Evolutionary conservation across 345 rosid genomes (phyloP).

Genomic region (Trapa bicornis): DNA sequence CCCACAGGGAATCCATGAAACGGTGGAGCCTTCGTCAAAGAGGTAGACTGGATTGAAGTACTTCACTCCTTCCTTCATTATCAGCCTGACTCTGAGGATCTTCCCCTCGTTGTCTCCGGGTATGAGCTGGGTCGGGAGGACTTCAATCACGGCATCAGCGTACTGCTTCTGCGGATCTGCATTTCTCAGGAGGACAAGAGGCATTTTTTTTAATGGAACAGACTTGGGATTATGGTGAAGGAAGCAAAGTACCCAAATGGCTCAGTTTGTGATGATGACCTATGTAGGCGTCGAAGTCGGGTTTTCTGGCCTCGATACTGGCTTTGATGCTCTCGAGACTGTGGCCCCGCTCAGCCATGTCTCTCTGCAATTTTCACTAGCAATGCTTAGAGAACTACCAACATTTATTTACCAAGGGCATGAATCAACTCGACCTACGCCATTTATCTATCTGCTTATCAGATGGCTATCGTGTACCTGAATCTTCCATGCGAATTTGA

Average conservation of each 20-base stretch:
- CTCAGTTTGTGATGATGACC: conserved; percentile 25
- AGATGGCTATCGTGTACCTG: conserved; percentile 4
- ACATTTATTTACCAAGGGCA: background rate
- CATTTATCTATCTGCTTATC: background rate
- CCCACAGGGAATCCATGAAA: conserved; percentile 94
- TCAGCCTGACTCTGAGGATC: conserved; percentile 79
- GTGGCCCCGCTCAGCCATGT: conserved; percentile 99
- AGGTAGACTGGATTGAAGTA: conserved; percentile 80
- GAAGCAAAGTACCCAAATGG: background rate
- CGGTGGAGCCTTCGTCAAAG: conserved; percentile 88
- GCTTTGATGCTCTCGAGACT: conserved; percentile 98
- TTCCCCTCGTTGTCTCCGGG: conserved; percentile 84
- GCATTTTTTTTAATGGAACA: background rate
- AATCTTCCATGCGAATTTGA: conserved; percentile 90
- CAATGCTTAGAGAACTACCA: background rate
- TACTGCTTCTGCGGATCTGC: conserved; percentile 95
- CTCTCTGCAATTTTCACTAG: conserved; percentile 41
- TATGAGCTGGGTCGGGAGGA: conserved; percentile 72
- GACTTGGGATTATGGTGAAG: no score
- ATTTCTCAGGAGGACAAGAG: background rate
- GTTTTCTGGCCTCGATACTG: conserved; percentile 90
- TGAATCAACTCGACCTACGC: background rate
- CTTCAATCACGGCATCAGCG: conserved; percentile 91
- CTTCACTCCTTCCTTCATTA: conserved; percentile 84
- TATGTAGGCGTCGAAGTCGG: conserved; percentile 88